Base-by-base conservation (phyloP, 2,329 filamentous ascomycete species). In the Diaporthe citriasiana region DNA sequence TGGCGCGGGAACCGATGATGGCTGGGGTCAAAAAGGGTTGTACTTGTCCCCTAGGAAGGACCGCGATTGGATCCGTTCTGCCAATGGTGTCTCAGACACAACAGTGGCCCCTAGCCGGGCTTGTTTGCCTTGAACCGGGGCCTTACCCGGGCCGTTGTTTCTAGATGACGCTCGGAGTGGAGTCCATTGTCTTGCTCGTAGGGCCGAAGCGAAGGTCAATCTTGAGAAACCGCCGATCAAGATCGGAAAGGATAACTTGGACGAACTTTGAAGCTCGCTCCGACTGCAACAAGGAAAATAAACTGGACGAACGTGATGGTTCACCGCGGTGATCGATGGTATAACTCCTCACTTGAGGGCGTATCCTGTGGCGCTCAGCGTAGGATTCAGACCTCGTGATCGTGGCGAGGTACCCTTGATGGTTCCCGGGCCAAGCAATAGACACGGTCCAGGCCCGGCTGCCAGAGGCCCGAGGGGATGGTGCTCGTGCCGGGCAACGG, bases 191-290 rank as follows among this genome's bases (percentile, higher is more conserved):
- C 47, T 68, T 38, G n/a, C 22, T n/a, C 47, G n/a, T 30, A 68
- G 63, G 47, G 63, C 63, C 47, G 63, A 68, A 68, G 47, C 19
- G n/a, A 68, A 38, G 13, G n/a, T 30, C n/a, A 27, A 38, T 7
- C 27, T 53, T 53, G n/a, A 9, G 4, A 13, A 27, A 22, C 47
- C 22, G 33, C 33, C 5, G 27, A 40, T n/a, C 7, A 1, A 51
- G 22, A 4, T 19, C 30, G 35, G 22, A 30, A 51, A 51, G 30
- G 35, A 27, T 3, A 15, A 25, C 8, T 35, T n/a, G n/a, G n/a
- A n/a, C n/a, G n/a, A n/a, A n/a, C 27, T 13, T 17, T 5, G 30
- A 10, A 10, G 42, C 30, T 65, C 6, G 15, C 50, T 15, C 3
- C 6, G 6, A 27, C 4, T 27, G 22, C 3, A 1, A 19, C 17